phyloP scores from a whole-genome alignment of 2,329 filamentous ascomycete genomes.

The Microdochium paspali region DNA sequence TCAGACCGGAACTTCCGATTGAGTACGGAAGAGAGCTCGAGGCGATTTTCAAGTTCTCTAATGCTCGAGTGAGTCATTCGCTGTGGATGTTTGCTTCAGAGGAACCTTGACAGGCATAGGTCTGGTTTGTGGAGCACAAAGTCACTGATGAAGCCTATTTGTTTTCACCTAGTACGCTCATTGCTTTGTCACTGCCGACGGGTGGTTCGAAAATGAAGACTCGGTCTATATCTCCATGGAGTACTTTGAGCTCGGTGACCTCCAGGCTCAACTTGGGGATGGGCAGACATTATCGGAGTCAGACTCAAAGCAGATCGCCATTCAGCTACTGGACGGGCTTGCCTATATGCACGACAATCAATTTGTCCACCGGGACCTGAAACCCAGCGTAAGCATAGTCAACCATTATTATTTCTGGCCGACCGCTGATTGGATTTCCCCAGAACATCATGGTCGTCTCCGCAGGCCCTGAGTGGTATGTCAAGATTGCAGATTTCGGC shows the following conservation, averaged over 20 bases:
- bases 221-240: conserved; percentile 13
- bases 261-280: conserved; percentile 4
- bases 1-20: background rate
- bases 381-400: conserved; percentile 7
- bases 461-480: background rate
- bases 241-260: conserved; percentile 11
- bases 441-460: background rate
- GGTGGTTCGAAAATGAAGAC: conserved; percentile 10
- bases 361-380: conserved; percentile 12
- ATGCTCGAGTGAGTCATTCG: background rate
- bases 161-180: conserved; percentile 4
- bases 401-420: background rate
- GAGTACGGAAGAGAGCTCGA: conserved; percentile 1
- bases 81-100: background rate
- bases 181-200: conserved; percentile 10
- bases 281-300: conserved; percentile 3
- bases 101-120: background rate
- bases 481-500: background rate
- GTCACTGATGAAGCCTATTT: background rate
- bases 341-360: conserved; percentile 10
- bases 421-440: too few relatives aligned
- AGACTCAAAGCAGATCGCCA: conserved; percentile 4
- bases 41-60: conserved; percentile 3
- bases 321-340: conserved; percentile 9
- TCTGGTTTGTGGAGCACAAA: background rate